Evolutionary conservation across 140 eudicot species (phyloP).

Genomic region (Senecio squalidus): DNA sequence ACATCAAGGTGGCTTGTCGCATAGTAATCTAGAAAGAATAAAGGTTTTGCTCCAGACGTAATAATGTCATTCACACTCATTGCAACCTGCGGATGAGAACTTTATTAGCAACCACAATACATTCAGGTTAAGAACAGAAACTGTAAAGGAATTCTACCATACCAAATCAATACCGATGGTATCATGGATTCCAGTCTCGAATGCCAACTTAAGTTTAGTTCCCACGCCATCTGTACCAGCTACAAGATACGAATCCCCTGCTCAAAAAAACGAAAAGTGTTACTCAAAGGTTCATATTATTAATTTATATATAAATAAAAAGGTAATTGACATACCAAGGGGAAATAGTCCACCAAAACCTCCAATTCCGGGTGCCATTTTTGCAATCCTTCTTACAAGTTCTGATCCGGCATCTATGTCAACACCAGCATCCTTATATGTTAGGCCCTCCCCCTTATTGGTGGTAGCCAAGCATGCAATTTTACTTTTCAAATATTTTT

Average conservation of each 20-base stretch:
- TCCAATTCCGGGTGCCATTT: constrained; percentile 98
- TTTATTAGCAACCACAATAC: not conserved
- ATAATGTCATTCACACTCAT: constrained; percentile 98
- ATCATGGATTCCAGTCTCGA: constrained; percentile 88
- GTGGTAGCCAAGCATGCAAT: constrained; percentile 20
- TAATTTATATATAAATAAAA: not conserved
- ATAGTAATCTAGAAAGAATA: constrained; percentile 93
- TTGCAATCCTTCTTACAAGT: constrained; percentile 87
- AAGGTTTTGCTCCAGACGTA: constrained; percentile 96
- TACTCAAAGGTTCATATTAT: not conserved
- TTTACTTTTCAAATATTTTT: constrained; percentile 18
- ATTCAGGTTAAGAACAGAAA: not conserved
- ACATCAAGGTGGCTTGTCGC: constrained; percentile 96
- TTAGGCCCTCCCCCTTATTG: constrained; percentile 40
- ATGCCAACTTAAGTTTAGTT: constrained; percentile 90
- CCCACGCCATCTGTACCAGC: constrained; percentile 99
- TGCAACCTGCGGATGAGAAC: constrained; percentile 55
- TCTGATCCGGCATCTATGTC: constrained; percentile 98
- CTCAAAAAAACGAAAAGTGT: constrained; percentile 9
- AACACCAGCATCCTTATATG: constrained; percentile 92
- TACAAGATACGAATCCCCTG: constrained; percentile 97
- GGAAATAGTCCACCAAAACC: constrained; percentile 97
- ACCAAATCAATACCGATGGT: constrained; percentile 87
- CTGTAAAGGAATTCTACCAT: not conserved
- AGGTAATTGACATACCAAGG: constrained; percentile 42